phyloP scores from a whole-genome alignment of 345 rosid genomes.

The Gossypium rotundifolium region DNA sequence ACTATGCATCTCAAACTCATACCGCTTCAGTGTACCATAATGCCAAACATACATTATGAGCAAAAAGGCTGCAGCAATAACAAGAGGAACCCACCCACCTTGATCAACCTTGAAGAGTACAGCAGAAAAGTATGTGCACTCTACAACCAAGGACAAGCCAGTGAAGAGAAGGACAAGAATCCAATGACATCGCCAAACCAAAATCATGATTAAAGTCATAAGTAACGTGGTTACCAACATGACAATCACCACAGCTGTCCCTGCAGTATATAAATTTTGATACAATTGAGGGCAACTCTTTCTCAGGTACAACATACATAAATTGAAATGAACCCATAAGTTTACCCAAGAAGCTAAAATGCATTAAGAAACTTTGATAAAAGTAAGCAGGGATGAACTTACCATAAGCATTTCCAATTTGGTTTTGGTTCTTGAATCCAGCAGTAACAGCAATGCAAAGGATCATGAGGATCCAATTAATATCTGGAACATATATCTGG shows the following conservation, averaged over 20 bases:
- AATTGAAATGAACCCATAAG: not conserved
- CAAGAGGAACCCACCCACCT: slow-evolving; percentile 90
- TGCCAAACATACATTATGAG: slow-evolving; percentile 71
- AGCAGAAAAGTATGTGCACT: slow-evolving; percentile 60
- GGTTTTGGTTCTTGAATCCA: slow-evolving; percentile 64
- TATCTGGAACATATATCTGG: slow-evolving; percentile 73
- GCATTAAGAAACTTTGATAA: slow-evolving; percentile 1
- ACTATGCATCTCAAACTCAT: slow-evolving; percentile 77
- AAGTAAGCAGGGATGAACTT: slow-evolving; percentile 15
- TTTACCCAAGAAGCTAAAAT: not conserved
- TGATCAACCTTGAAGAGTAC: slow-evolving; percentile 64
- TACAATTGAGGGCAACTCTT: not conserved
- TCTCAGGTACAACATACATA: not conserved
- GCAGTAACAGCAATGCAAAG: slow-evolving; percentile 74
- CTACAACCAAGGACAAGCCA: slow-evolving; percentile 46
- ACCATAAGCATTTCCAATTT: slow-evolving; percentile 84
- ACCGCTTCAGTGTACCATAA: slow-evolving; percentile 63
- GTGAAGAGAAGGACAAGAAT: slow-evolving; percentile 56
- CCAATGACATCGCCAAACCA: slow-evolving; percentile 86
- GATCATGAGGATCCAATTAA: slow-evolving; percentile 80
- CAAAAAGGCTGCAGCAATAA: slow-evolving; percentile 57
- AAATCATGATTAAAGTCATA: slow-evolving; percentile 60
- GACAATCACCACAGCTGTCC: slow-evolving; percentile 70
- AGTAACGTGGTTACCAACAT: slow-evolving; percentile 74
- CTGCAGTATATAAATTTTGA: slow-evolving; percentile 24